Base-by-base conservation (phyloP, 2,329 filamentous ascomycete genomes). In the Fusarium metavorans region DNA sequence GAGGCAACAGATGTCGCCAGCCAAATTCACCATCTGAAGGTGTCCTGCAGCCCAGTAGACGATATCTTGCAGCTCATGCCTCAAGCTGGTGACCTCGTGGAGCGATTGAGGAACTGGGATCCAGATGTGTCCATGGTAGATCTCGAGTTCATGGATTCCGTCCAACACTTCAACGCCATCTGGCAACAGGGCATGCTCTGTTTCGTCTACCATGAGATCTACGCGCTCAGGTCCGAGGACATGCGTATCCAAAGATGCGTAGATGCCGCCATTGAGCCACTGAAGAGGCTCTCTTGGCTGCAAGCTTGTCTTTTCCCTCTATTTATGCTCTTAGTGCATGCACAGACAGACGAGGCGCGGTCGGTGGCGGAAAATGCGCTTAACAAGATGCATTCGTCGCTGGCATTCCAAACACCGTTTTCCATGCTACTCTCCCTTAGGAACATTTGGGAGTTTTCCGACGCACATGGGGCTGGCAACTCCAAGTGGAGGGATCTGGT, bases 181-280 rank as follows among this genome's bases (percentile, higher is more conserved):
- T 66, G 64, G 64, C 13, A 35, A 14, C 64, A 52, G 20, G 57
- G 64, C 5, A 23, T 61, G 25, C 34, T 66, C 9, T 66, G 64
- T 27, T 66, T 32, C 56, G 35, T 66, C 20, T 61, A 66, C 13
- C 43, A 54, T 14, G 64, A 66, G 6, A 60, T 66, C n/a, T 66
- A 56, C 16, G 10, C 11, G 6, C 57, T 66, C 4, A 14, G 6
- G 6, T 61, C 64, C 2, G 23, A 34, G 5, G 64, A 66, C n/a
- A 11, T 5, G 6, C 16, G 56, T 8, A 54, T 66, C 5, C 64
- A 66, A 18, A 8, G 11, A 20, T 66, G 64, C 14, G 43, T 66
- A 10, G 45, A 41, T 5, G 14, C 41, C 1, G n/a, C 43, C 11
- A n/a, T 54, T 8, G 18, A 35, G n/a, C 16, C 64, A 6, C 9